A percentile compares a stretch with the other conserved stretches of the same genome.
These are phyloP conservation scores for Pseudogymnoascus sp. DNA, from an alignment of 2,329 filamentous ascomycete species.

Conservation along the genomic window DNA sequence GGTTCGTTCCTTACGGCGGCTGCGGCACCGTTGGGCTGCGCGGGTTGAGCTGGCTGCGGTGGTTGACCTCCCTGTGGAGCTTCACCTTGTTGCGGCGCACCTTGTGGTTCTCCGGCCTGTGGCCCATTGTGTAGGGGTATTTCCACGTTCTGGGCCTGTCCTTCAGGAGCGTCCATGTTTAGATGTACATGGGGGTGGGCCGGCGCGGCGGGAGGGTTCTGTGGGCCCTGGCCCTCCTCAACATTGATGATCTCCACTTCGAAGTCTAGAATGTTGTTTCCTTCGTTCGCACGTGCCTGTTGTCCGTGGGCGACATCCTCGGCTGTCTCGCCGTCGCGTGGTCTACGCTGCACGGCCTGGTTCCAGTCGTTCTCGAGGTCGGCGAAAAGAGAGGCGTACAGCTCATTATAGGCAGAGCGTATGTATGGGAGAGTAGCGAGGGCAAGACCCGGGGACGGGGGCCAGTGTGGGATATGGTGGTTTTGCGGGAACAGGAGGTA, in stretches of 20 bases:
- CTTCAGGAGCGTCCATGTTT: not conserved
- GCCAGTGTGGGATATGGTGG: constrained; percentile 22
- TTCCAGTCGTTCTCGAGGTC: constrained; percentile 28
- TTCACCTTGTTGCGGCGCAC: not conserved
- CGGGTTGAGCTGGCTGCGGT: not conserved
- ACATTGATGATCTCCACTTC: constrained; percentile 37
- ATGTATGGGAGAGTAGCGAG: constrained; percentile 61
- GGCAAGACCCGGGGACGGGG: constrained; percentile 58
- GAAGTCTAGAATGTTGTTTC: constrained; percentile 15
- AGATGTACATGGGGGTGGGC: not conserved
- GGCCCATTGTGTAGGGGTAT: not conserved
- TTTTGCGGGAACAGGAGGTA: constrained; percentile 20
- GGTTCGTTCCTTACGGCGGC: not conserved
- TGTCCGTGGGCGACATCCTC: constrained; percentile 22
- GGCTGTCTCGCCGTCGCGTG: constrained; percentile 28
- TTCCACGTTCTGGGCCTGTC: not conserved
- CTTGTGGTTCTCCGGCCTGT: not conserved
- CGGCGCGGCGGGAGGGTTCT: not conserved
- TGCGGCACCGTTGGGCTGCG: not conserved
- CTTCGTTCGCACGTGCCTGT: constrained; percentile 21
- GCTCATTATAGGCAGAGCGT: constrained; percentile 53
- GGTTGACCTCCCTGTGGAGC: not conserved
- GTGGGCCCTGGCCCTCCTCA: not conserved
- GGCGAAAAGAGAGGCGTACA: constrained; percentile 39
- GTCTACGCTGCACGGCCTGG: constrained; percentile 25